Evolutionary conservation across 1,284 basidiomycete genomes (phyloP).

Genomic region (Ceratobasidium sp.): DNA sequence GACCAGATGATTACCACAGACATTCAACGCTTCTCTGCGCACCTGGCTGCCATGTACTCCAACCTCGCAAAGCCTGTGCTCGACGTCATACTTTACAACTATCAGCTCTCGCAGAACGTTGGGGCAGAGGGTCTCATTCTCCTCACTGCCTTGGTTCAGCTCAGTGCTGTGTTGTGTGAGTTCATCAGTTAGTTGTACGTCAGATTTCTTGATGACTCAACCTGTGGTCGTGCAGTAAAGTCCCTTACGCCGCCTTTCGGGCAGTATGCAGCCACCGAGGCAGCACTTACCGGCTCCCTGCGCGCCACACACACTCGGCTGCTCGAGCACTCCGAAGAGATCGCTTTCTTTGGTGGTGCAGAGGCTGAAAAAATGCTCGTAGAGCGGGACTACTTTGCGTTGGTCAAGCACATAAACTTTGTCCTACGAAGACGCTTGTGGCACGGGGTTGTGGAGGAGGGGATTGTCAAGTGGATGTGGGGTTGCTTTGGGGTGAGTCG

Average conservation of each 20-base stretch:
- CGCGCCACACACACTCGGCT: conserved; percentile 94
- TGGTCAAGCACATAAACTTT: conserved; percentile 87
- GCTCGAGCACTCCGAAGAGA: conserved; percentile 91
- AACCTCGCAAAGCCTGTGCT: conserved; percentile 93
- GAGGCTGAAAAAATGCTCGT: conserved; percentile 91
- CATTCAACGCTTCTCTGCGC: conserved; percentile 89
- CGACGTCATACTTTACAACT: conserved; percentile 95
- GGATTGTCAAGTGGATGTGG: conserved; percentile 96
- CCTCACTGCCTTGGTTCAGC: conserved; percentile 84
- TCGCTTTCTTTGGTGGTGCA: conserved; percentile 92
- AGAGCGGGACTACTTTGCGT: conserved; percentile 86
- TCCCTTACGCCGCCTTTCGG: conserved; percentile 93
- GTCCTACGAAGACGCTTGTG: conserved; percentile 84
- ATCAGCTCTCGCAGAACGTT: conserved; percentile 91
- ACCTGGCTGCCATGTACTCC: conserved; percentile 92
- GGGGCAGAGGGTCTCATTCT: conserved; percentile 91
- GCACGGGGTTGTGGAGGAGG: conserved; percentile 93
- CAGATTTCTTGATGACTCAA: neutral
- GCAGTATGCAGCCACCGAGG: conserved; percentile 81
- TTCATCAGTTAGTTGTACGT: neutral
- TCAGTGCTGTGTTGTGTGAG: conserved; percentile 72
- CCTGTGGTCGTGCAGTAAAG: conserved; percentile 62
- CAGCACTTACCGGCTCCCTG: conserved; percentile 86
- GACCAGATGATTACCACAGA: conserved; percentile 98
- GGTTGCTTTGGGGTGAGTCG: conserved; percentile 83